Percentiles rank a stretch among this genome's conserved stretches.
Conservation (phyloP, 129 eudicot genomes). For the Flaveria sonorensis region DNA sequence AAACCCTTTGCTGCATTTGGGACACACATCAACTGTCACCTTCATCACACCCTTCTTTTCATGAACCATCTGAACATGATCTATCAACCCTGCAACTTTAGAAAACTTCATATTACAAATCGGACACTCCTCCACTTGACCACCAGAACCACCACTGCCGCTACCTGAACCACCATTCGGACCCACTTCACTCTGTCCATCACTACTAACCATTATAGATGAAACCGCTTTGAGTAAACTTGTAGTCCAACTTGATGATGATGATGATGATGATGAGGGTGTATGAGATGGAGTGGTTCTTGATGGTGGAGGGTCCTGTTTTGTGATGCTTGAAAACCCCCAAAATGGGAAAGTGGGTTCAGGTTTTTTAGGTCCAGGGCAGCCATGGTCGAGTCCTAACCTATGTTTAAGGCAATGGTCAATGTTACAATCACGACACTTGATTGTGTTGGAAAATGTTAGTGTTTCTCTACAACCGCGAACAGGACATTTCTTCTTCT, state of each 20-base stretch:
- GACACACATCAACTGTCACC: conserved; percentile 82
- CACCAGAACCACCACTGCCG: conserved; percentile 33
- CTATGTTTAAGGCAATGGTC: conserved; percentile 94
- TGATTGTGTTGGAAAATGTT: conserved; percentile 80
- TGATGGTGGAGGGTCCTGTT: conserved; percentile 37
- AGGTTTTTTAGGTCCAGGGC: conserved; percentile 85
- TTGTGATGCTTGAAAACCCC: conserved; percentile 47
- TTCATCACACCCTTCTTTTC: conserved; percentile 75
- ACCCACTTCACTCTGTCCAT: conserved; percentile 35
- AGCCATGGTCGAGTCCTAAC: conserved; percentile 85
- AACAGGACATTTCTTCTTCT: conserved; percentile 84
- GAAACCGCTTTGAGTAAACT: conserved; percentile 61
- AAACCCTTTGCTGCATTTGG: conserved; percentile 86
- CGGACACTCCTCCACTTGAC: conserved; percentile 74
- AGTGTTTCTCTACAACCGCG: conserved; percentile 74
- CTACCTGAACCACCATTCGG: conserved; percentile 27
- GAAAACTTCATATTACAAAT: conserved; percentile 61
- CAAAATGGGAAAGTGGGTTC: conserved; percentile 59
- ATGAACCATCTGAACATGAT: conserved; percentile 84
- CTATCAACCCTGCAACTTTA: conserved; percentile 57
- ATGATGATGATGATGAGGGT: conserved; percentile 33
- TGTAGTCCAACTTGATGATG: conserved; percentile 65
- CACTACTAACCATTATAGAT: conserved; percentile 53
- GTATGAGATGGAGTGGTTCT: conserved; percentile 37
- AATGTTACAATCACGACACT: conserved; percentile 69